These are phyloP conservation scores for Rhizopogon vinicolor DNA, from an alignment of 768 basidiomycete genomes.

Conservation along the genomic window DNA sequence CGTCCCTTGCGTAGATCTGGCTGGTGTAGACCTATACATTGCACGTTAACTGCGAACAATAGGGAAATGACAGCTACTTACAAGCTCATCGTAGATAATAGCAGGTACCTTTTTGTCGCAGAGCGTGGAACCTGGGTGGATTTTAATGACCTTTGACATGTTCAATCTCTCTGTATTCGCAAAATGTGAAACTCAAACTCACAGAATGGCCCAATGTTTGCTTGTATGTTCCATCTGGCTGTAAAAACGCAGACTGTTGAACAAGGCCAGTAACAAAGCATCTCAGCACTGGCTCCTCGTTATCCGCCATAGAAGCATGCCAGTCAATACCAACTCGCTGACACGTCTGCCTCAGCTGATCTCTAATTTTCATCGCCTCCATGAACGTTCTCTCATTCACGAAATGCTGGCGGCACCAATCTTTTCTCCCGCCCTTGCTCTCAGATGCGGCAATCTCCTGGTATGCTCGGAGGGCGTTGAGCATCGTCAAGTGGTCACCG, in stretches of 20 bases:
- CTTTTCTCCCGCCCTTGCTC: constrained; percentile 43
- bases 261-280: constrained; percentile 74
- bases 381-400: constrained; percentile 77
- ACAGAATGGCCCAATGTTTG: constrained; percentile 71
- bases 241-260: constrained; percentile 79
- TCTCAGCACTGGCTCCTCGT: constrained; percentile 63
- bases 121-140: constrained; percentile 85
- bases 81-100: constrained; percentile 92
- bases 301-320: constrained; percentile 52
- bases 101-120: constrained; percentile 78
- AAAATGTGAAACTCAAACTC: constrained; percentile 16
- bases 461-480: constrained; percentile 83
- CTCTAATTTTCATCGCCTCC: constrained; percentile 74
- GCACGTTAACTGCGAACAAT: neutral
- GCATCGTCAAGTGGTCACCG: constrained; percentile 88
- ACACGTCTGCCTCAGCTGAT: constrained; percentile 72
- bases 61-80: constrained; percentile 32
- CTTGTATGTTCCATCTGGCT: constrained; percentile 86
- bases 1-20: constrained; percentile 88
- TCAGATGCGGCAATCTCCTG: constrained; percentile 56
- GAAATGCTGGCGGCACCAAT: constrained; percentile 85
- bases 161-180: neutral
- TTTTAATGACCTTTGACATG: constrained; percentile 60
- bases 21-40: constrained; percentile 66
- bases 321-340: constrained; percentile 57